Percentiles rank a stretch among this genome's conserved stretches.
Conservation (phyloP, 192 early-diverging fungal genomes). For the Coemansia sp. region DNA sequence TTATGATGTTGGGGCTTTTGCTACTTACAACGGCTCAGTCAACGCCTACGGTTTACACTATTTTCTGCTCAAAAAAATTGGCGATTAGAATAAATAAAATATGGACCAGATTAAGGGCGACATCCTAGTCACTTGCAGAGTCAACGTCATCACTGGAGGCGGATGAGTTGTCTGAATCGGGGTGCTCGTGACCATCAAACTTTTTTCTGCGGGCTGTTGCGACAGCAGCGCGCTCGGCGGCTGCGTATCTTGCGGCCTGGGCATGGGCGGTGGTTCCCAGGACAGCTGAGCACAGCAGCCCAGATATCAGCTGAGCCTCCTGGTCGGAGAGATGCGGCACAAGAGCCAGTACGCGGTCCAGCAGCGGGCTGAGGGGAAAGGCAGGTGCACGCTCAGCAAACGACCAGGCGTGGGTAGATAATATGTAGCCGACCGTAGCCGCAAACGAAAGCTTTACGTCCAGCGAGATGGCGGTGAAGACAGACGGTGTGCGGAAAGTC, state of each 20-base stretch:
- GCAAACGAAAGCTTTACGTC: conserved; percentile 52
- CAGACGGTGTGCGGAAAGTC: conserved; percentile 47
- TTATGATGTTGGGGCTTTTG: not conserved
- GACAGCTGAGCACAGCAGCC: conserved; percentile 49
- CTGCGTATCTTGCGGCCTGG: conserved; percentile 24
- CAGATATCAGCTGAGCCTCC: conserved; percentile 44
- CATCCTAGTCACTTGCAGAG: conserved; percentile 4
- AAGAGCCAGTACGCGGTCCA: conserved; percentile 31
- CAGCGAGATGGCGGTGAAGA: conserved; percentile 34
- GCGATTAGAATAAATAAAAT: not conserved
- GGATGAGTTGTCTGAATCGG: not conserved
- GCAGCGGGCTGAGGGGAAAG: conserved; percentile 39
- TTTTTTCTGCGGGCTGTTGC: conserved; percentile 35
- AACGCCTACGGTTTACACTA: not conserved
- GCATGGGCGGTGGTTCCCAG: conserved; percentile 37
- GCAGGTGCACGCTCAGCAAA: conserved; percentile 42
- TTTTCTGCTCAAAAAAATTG: too few species aligned
- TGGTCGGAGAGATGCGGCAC: conserved; percentile 45
- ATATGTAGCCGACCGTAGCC: conserved; percentile 51
- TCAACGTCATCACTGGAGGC: conserved; percentile 1
- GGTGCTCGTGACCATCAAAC: conserved; percentile 13
- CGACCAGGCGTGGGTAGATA: conserved; percentile 53
- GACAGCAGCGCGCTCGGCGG: conserved; percentile 24
- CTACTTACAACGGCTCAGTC: not conserved
- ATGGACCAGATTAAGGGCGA: not conserved